Conservation (phyloP, 371 early-diverging fungal species). For the Syncephalastrum sp. region DNA sequence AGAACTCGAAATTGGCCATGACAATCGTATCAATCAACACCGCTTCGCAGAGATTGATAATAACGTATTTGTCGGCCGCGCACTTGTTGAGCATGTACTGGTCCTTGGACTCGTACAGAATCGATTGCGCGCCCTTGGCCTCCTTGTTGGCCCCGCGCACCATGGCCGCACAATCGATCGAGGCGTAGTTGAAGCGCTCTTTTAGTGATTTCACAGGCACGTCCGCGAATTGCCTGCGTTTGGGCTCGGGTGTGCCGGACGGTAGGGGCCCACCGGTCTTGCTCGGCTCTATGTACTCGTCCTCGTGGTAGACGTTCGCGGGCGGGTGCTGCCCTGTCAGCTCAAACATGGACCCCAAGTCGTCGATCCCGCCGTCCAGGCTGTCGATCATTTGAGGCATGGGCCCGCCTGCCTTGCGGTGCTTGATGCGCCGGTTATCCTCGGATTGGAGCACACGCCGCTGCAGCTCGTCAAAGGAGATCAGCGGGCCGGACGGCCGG, state of each 20-base stretch:
- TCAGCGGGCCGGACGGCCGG: constrained; percentile 5
- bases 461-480: constrained; percentile 41
- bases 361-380: constrained; percentile 47
- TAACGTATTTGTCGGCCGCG: constrained; percentile 75
- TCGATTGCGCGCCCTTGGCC: constrained; percentile 78
- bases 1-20: constrained; percentile 95
- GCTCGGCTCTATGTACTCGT: constrained; percentile 32
- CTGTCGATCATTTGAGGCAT: constrained; percentile 44
- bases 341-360: constrained; percentile 48
- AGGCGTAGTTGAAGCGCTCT: constrained; percentile 91
- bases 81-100: constrained; percentile 94
- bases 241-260: constrained; percentile 6
- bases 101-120: constrained; percentile 89
- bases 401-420: too few species aligned
- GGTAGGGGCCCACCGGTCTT: not conserved
- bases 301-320: constrained; percentile 31
- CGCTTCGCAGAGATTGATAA: constrained; percentile 92
- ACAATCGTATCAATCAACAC: constrained; percentile 88
- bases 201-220: constrained; percentile 54
- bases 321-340: constrained; percentile 14
- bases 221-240: constrained; percentile 19
- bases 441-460: constrained; percentile 21
- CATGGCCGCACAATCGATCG: constrained; percentile 91
- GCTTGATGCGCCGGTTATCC: constrained; percentile 10
- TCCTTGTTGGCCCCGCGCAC: constrained; percentile 82